A percentile compares a stretch with the other conserved stretches of the same genome.
phyloP scores from a whole-genome alignment of 768 basidiomycete genomes.

The Boletus edulis region DNA sequence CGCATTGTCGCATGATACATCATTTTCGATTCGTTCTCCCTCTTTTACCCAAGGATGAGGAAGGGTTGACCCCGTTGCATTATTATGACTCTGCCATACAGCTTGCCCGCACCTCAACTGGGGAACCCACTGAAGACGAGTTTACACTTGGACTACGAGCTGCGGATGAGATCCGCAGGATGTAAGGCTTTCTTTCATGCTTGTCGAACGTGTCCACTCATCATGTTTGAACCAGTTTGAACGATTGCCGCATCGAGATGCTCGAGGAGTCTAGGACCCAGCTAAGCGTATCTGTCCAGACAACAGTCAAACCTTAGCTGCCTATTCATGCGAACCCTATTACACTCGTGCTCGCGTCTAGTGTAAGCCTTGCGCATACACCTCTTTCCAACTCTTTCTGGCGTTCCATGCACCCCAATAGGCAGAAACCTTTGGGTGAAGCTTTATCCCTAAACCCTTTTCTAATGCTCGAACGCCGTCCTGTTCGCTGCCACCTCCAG shows the following conservation, averaged over 20 bases:
- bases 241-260: constrained; percentile 66
- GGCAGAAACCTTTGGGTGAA: constrained; percentile 37
- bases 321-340: background rate
- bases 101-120: constrained; percentile 57
- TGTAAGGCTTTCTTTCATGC: constrained; percentile 36
- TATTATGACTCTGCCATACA: constrained; percentile 79
- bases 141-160: constrained; percentile 62
- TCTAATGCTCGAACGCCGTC: constrained; percentile 39
- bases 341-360: constrained; percentile 18
- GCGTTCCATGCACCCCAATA: constrained; percentile 47
- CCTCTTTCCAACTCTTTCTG: constrained; percentile 46
- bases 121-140: constrained; percentile 65
- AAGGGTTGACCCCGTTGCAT: constrained; percentile 66
- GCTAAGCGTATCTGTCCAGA: constrained; percentile 25
- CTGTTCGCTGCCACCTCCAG: constrained; percentile 36
- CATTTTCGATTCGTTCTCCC: constrained; percentile 78
- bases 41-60: constrained; percentile 54
- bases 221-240: constrained; percentile 39
- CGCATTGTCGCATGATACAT: constrained; percentile 73
- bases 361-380: constrained; percentile 44
- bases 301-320: constrained; percentile 10
- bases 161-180: constrained; percentile 56
- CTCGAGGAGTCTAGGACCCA: constrained; percentile 53
- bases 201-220: background rate
- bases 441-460: constrained; percentile 35